A percentile compares a stretch with the other conserved stretches of the same genome.
These are phyloP conservation scores for Globisporangium cederbergense DNA, from an alignment of 352 stramenopile genomes.

Conservation along the genomic window DNA sequence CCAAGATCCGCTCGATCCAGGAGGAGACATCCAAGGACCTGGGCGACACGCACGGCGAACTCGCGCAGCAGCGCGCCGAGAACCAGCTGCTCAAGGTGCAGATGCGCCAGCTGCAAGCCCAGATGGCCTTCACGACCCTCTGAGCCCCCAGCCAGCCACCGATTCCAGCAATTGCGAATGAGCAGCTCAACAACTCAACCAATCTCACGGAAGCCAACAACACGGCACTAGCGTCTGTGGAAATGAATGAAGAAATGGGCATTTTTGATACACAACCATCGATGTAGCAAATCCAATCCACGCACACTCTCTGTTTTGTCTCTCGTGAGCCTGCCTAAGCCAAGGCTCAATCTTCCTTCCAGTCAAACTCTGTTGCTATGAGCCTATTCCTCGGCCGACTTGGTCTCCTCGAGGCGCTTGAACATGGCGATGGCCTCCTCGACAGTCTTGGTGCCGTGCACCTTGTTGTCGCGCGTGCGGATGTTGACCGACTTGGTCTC, in stretches of 20 bases:
- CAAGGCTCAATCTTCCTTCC: too few species aligned
- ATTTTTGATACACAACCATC: not conserved
- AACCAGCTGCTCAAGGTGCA: conserved; percentile 61
- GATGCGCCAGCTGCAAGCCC: conserved; percentile 58
- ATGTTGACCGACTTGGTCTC: conserved; percentile 60
- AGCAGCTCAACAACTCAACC: too few species aligned
- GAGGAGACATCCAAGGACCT: conserved; percentile 53
- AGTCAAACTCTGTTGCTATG: too few species aligned
- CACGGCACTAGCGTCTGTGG: not conserved
- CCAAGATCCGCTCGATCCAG: conserved; percentile 63
- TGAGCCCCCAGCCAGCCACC: conserved; percentile 17
- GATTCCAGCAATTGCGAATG: too few species aligned
- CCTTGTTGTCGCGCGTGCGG: conserved; percentile 78
- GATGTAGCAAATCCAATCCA: conserved; percentile 3
- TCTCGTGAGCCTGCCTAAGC: too few species aligned
- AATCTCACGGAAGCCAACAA: too few species aligned
- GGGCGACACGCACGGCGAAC: conserved; percentile 40
- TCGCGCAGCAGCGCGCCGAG: conserved; percentile 46
- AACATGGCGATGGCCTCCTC: conserved; percentile 80
- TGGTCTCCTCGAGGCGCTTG: conserved; percentile 76
- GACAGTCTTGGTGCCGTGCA: conserved; percentile 62
- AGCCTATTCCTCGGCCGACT: conserved; percentile 42
- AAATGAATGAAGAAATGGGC: conserved; percentile 6
- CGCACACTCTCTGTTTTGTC: not conserved
- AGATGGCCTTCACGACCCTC: conserved; percentile 49